These are phyloP conservation scores for Leptographium lundbergii DNA, from an alignment of 2,329 filamentous ascomycete species.

Conservation along the genomic window DNA sequence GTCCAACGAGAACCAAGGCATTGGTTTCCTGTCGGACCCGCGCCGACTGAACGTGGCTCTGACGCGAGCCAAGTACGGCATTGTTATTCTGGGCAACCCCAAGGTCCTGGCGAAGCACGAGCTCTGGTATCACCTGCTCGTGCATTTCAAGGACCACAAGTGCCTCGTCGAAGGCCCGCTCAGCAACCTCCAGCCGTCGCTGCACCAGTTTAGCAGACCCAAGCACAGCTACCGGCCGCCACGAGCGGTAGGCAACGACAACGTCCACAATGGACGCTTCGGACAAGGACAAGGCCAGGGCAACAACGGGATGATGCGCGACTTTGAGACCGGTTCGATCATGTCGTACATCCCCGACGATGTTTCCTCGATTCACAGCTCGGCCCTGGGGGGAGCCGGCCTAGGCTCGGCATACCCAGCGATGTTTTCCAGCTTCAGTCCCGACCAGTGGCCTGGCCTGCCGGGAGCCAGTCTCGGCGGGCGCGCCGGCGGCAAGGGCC, in stretches of 20 bases:
- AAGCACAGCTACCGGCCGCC: slow-evolving; percentile 90
- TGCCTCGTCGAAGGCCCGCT: slow-evolving; percentile 92
- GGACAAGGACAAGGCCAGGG: slow-evolving; percentile 22
- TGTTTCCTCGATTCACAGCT: slow-evolving; percentile 90
- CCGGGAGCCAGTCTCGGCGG: slow-evolving; percentile 47
- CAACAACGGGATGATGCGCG: slow-evolving; percentile 28
- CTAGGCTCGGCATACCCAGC: slow-evolving; percentile 73
- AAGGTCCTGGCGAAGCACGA: slow-evolving; percentile 97
- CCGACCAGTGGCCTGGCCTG: slow-evolving; percentile 79
- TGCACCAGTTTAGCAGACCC: slow-evolving; percentile 88
- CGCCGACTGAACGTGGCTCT: slow-evolving; percentile 94
- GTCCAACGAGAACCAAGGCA: slow-evolving; percentile 97
- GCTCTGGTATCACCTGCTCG: slow-evolving; percentile 86
- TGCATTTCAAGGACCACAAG: slow-evolving; percentile 94
- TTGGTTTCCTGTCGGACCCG: slow-evolving; percentile 95
- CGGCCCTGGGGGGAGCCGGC: slow-evolving; percentile 74
- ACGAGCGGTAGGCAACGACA: slow-evolving; percentile 52
- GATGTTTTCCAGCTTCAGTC: slow-evolving; percentile 88
- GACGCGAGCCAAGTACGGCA: slow-evolving; percentile 90
- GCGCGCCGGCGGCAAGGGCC: slow-evolving; percentile 52
- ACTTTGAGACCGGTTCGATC: slow-evolving; percentile 72
- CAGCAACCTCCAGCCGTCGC: slow-evolving; percentile 87
- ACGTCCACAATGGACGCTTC: slow-evolving; percentile 2
- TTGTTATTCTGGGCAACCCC: slow-evolving; percentile 94
- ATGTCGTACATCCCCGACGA: slow-evolving; percentile 95